phyloP scores from a whole-genome alignment of 208 protist genomes.

The Phytomonas francai region DNA sequence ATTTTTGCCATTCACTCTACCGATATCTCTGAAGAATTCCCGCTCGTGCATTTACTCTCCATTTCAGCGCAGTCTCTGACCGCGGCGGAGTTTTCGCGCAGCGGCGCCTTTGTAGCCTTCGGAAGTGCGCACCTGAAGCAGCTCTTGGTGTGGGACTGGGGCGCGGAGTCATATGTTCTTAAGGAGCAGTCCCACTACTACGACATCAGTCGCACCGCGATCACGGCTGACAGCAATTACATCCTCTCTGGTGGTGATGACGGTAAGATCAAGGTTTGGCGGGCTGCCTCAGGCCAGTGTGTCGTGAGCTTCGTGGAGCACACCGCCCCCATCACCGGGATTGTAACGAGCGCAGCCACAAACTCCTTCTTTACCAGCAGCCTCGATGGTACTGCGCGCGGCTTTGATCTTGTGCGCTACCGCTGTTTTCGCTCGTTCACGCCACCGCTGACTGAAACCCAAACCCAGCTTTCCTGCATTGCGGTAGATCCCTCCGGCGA shows the following conservation, averaged over 20 bases:
- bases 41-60: slow-evolving; percentile 82
- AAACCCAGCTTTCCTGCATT: slow-evolving; percentile 83
- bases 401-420: slow-evolving; percentile 89
- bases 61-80: slow-evolving; percentile 88
- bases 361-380: slow-evolving; percentile 90
- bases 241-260: slow-evolving; percentile 90
- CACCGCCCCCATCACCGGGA: slow-evolving; percentile 74
- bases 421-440: slow-evolving; percentile 87
- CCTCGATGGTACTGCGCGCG: slow-evolving; percentile 86
- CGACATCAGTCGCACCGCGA: slow-evolving; percentile 82
- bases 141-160: slow-evolving; percentile 94
- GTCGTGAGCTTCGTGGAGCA: slow-evolving; percentile 92
- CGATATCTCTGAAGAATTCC: slow-evolving; percentile 24
- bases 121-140: slow-evolving; percentile 84
- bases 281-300: slow-evolving; percentile 82
- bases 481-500: slow-evolving; percentile 90
- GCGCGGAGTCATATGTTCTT: slow-evolving; percentile 85
- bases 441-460: slow-evolving; percentile 27
- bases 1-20: slow-evolving; percentile 87
- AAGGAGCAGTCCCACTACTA: slow-evolving; percentile 93
- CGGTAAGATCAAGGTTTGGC: slow-evolving; percentile 93
- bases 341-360: slow-evolving; percentile 67
- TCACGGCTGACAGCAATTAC: slow-evolving; percentile 79
- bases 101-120: slow-evolving; percentile 84
- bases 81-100: slow-evolving; percentile 73